Evolutionary conservation across 2,329 filamentous ascomycete species (phyloP), one percentile per base, ranked within the genome.

Genomic region (Setomelanomma holmii): DNA sequence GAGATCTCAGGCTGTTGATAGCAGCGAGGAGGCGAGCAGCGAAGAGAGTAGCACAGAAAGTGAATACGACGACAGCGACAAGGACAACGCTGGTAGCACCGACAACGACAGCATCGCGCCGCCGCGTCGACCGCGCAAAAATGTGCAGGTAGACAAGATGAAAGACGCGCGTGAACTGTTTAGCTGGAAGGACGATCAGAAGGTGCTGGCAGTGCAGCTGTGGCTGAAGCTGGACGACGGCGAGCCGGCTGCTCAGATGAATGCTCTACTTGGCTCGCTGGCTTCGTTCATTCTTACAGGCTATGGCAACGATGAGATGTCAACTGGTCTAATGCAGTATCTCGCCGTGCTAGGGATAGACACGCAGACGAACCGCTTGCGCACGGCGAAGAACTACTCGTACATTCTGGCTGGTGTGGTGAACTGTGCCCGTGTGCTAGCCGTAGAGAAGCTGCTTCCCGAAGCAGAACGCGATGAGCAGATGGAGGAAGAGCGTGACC

Each of bases 331-430:
- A 14, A 16, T 35, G 33, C 33, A 35, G 33, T 35, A 35, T 35
- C 33, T 35, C 33, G 33, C 33, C n/a, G 33, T 35, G 33, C 33
- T 35, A 16, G 33, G 33, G 7, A 35, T 35, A 35, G 33, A 30
- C 24, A 30, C 24, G 12, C 24, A 30, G 24, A 30, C 24, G 12
- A 30, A 30, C 24, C 24, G 24, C 33, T 35, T 27, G 23, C 44
- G 38, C n/a, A 56, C 22, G 5, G 43, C 27, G 40, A 58, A 45
- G 41, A 51, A 61, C 24, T 61, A 53, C 39, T 63, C 22, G 8
- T 62, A 64, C 19, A 62, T 58, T 16, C 53, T 62, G 7, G 49
- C 52, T n/a, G 24, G 59, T 10, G 34, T 64, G 2, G 46, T 65
- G 2, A 63, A 65, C 49, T 65, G 27, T 23, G 40, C 48, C 4